Base-by-base conservation (phyloP, 352 stramenopile species). In the Globisporangium nagaii region DNA sequence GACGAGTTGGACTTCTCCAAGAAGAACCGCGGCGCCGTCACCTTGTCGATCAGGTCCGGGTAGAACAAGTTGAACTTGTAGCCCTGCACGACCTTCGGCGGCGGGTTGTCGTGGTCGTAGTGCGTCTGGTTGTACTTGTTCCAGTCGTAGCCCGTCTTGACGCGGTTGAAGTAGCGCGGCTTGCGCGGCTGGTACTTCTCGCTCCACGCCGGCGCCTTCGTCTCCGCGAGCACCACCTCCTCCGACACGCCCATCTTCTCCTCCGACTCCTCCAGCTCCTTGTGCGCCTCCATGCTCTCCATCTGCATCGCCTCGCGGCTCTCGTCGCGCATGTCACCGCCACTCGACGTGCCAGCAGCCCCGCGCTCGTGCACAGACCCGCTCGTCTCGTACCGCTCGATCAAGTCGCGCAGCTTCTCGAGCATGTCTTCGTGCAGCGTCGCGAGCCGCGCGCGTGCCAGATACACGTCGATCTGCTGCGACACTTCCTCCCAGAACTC, bases 31-130 rank as follows among this genome's bases (percentile, higher is more conserved):
- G 97, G 97, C 1, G 96, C 96, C 34, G 96, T 88, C 37, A 78
- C 86, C 58, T 97, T 97, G 73, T 99, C 96, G 46, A 99, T 96
- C 17, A 99, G 83, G 67, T 99, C 97, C 37, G 97, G 96, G 77
- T 99, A 99, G 62, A 99, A 99, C 32, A 99, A 75, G 56, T 99
- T 99, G 79, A 99, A 99, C 69, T 99, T 99, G 87, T 99, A 99
- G 35, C 97, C 97, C 68, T 99, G 96, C 20, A 99, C 96, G 46
- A 98, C 96, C 79, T 99, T 99, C n/a, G 97, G 97, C 35, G 97
- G 97, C 57, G 97, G 97, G 65, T 99, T 99, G 69, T 99, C 97
- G 62, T 95, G 84, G 80, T 99, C 97, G 72, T 99, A 99, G 73
- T 99, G 97, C 45, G 96, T 98, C 70, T 99, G 96, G 76, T 99